phyloP scores from a whole-genome alignment of 2,329 filamentous ascomycete genomes.

The Alternaria dauci region DNA sequence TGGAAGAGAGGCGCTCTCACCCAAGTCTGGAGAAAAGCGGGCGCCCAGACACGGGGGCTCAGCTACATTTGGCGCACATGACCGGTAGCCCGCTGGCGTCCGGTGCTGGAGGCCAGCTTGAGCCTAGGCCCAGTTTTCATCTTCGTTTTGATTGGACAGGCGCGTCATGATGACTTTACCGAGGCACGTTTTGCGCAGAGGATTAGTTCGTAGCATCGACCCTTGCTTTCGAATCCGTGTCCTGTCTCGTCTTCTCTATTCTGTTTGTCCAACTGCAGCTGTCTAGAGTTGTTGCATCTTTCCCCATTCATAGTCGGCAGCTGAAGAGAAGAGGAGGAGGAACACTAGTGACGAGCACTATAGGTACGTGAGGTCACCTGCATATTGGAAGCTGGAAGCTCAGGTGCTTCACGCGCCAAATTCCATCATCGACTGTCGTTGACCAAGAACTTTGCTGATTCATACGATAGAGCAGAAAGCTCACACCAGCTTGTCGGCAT shows the following conservation, averaged over 20 bases:
- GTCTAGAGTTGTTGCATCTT: background rate
- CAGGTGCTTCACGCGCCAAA: slow-evolving; percentile 19
- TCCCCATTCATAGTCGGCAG: background rate
- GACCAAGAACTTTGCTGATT: slow-evolving; percentile 13
- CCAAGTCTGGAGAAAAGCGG: slow-evolving; percentile 5
- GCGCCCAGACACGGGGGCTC: background rate
- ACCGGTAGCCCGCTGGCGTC: background rate
- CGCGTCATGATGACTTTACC: slow-evolving; percentile 2
- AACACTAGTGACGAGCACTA: background rate
- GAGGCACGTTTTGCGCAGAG: slow-evolving; percentile 6
- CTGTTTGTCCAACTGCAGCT: background rate
- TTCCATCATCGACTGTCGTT: slow-evolving; percentile 1
- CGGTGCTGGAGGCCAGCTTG: background rate
- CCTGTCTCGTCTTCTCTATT: background rate
- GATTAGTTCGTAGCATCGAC: slow-evolving; percentile 2
- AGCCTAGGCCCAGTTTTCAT: slow-evolving; percentile 4
- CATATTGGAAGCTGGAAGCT: slow-evolving; percentile 11
- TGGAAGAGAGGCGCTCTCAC: background rate
- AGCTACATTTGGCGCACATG: slow-evolving; percentile 1
- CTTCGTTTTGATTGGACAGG: background rate
- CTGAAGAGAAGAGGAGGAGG: background rate
- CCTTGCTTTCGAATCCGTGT: background rate
- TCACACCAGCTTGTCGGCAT: slow-evolving; percentile 1
- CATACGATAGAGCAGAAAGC: slow-evolving; percentile 7
- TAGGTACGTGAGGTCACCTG: slow-evolving; percentile 7